phyloP scores from a whole-genome alignment of 768 basidiomycete species.

The Amanita brunnescens region DNA sequence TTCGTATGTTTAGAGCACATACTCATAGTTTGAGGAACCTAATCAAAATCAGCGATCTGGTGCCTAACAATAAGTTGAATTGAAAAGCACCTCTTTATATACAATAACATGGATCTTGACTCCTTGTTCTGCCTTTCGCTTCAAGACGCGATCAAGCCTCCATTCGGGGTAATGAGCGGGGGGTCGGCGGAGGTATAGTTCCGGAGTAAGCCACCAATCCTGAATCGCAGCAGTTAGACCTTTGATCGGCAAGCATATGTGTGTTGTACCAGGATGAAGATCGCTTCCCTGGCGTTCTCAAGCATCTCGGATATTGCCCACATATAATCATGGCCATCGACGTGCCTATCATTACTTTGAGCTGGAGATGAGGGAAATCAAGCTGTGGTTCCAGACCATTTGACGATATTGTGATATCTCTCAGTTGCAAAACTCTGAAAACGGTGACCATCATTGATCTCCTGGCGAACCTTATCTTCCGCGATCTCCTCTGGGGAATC shows the following conservation, averaged over 20 bases:
- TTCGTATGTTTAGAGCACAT: conserved; percentile 88
- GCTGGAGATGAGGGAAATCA: conserved; percentile 12
- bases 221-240: neutral
- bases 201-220: conserved; percentile 95
- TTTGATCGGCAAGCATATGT: neutral
- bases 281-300: conserved; percentile 70
- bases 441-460: conserved; percentile 74
- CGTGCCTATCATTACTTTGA: conserved; percentile 40
- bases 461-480: conserved; percentile 60
- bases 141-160: conserved; percentile 78
- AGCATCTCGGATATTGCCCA: conserved; percentile 89
- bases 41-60: neutral
- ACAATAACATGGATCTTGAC: conserved; percentile 89
- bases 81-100: conserved; percentile 70
- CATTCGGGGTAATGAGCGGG: conserved; percentile 80
- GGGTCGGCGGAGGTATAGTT: conserved; percentile 89
- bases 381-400: conserved; percentile 47
- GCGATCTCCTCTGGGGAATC: conserved; percentile 67
- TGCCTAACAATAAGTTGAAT: neutral
- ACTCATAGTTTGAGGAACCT: conserved; percentile 87
- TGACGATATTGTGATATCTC: conserved; percentile 62
- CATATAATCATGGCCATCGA: conserved; percentile 96
- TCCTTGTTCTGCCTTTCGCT: conserved; percentile 86
- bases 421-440: conserved; percentile 79
- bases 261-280: conserved; percentile 70